Evolutionary conservation across 1,139 yeast species (phyloP).

Genomic region (Saccharomyces pastorianus): DNA sequence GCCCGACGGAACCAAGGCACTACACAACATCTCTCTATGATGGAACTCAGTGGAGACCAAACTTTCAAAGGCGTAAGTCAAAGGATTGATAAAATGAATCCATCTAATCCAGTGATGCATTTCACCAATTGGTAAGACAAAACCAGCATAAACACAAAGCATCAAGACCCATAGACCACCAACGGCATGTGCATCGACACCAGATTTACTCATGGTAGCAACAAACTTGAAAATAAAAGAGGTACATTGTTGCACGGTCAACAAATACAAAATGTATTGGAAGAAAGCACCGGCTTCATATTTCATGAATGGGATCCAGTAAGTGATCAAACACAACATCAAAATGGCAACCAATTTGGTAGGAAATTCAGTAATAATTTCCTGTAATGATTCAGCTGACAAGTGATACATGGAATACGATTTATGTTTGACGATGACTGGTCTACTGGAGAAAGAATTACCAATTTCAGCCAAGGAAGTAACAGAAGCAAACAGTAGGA

Average conservation of each 20-base stretch:
- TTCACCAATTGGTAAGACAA: slow-evolving; percentile 47
- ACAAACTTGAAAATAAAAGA: slow-evolving; percentile 53
- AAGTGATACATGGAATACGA: slow-evolving; percentile 57
- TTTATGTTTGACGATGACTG: slow-evolving; percentile 54
- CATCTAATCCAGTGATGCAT: slow-evolving; percentile 62
- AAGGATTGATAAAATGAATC: slow-evolving; percentile 52
- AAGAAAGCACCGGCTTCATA: slow-evolving; percentile 55
- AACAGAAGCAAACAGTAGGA: slow-evolving; percentile 49
- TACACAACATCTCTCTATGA: slow-evolving; percentile 42
- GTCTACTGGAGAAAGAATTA: slow-evolving; percentile 48
- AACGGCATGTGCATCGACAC: slow-evolving; percentile 55
- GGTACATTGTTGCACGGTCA: slow-evolving; percentile 43
- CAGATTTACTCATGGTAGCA: slow-evolving; percentile 48
- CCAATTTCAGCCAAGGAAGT: slow-evolving; percentile 53
- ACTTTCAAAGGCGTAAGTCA: slow-evolving; percentile 49
- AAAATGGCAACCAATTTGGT: slow-evolving; percentile 41
- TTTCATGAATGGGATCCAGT: slow-evolving; percentile 51
- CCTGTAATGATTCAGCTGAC: slow-evolving; percentile 57
- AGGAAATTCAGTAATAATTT: slow-evolving; percentile 52
- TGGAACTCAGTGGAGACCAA: slow-evolving; percentile 53
- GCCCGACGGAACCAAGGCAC: slow-evolving; percentile 44
- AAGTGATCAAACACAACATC: slow-evolving; percentile 41
- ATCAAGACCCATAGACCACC: slow-evolving; percentile 50
- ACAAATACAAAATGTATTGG: slow-evolving; percentile 44
- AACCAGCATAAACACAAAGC: slow-evolving; percentile 52